Base-by-base conservation (phyloP, 345 rosid species). In the Brassica juncea region DNA sequence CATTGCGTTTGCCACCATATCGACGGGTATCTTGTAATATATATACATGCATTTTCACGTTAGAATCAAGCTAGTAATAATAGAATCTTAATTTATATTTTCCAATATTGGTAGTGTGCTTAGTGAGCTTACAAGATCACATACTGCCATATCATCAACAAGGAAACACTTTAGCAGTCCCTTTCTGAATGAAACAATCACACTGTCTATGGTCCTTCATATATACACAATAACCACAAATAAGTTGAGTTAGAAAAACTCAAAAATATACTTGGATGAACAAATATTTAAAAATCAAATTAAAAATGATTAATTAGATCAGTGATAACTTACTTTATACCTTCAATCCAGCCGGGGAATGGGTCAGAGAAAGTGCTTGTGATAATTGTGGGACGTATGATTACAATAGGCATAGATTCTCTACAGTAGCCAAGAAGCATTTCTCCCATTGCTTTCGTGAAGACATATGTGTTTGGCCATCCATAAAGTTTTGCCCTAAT, bases 141-240 rank as follows among this genome's bases (percentile, higher is more conserved):
- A 4, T 1, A 81, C 59, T 27, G 77, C 8, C 3, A 77, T 31
- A 19, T 31, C 61, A 14, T 81, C 82, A 4, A 42, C 76, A 14
- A 58, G 81, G 70, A 89, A 82, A 49, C 60, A 81, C 4, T 74
- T 55, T 0, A 89, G 5, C 66, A 77, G 77, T 23, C 90, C 63
- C 63, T 59, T 59, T 1, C 63, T 31, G 31, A 3, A 23, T 59
- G 31, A 59, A 23, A 23, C 63, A 59, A 59, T 59, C 63, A 59
- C 90, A 63, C 86, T 83, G 68, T 92, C 94, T 25, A 90, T 65
- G 39, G 88, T 89, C 82, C 97, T 92, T 74, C 66, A 73, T 11
- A 14, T 3, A 8, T 54, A 19, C 77, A 19, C 77, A 32, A 16
- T 19, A 58, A 58, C 34, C 23, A 71, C 66, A 57, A 10, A 37